These are phyloP conservation scores for Candida glaebosa DNA, from an alignment of 805 yeast genomes.

Conservation along the genomic window DNA sequence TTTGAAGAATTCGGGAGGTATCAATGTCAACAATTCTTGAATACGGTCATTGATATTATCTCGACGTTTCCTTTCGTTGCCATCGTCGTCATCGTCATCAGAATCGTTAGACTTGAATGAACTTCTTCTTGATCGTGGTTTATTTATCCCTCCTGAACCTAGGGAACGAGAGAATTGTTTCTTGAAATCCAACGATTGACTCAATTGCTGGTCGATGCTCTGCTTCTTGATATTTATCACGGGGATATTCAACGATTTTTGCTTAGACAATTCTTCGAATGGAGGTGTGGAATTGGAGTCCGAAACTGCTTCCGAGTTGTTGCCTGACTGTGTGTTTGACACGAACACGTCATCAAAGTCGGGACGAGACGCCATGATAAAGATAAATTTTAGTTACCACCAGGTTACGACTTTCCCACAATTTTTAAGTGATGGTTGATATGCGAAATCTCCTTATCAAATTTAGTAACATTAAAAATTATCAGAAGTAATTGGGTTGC, in stretches of 20 bases:
- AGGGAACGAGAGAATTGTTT: constrained; percentile 40
- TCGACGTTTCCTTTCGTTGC: constrained; percentile 39
- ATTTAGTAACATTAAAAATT: background rate
- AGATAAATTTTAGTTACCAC: no score
- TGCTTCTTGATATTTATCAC: constrained; percentile 27
- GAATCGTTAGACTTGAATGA: constrained; percentile 24
- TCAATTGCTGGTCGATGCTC: constrained; percentile 21
- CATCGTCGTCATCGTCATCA: constrained; percentile 29
- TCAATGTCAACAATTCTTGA: constrained; percentile 37
- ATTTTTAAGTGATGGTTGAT: background rate
- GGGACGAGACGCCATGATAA: background rate
- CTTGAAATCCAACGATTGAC: constrained; percentile 34
- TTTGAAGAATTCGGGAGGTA: constrained; percentile 35
- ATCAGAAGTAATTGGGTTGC: no score
- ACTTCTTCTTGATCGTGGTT: constrained; percentile 37
- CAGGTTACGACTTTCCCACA: no score
- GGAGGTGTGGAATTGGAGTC: constrained; percentile 6
- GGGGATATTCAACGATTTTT: constrained; percentile 17
- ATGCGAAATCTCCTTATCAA: background rate
- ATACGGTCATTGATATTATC: constrained; percentile 44
- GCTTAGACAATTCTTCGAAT: constrained; percentile 3
- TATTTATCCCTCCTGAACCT: constrained; percentile 32
- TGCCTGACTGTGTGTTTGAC: background rate
- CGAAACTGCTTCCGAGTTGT: background rate
- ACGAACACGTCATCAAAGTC: background rate